Evolutionary conservation across 1,284 basidiomycete genomes (phyloP).

Genomic region (Ganoderma lingzhi): DNA sequence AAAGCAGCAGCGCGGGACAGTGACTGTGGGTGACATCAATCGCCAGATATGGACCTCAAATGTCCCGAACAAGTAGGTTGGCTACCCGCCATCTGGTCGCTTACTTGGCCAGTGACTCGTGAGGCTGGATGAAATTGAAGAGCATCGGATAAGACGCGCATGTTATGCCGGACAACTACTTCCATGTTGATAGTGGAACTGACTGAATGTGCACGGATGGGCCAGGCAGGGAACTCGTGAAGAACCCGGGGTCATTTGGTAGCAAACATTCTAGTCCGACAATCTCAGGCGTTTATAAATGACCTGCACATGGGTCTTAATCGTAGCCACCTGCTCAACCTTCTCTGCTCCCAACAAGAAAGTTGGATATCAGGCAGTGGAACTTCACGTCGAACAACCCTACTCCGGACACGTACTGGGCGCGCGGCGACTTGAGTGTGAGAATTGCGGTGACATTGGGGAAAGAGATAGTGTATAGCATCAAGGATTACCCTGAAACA

Average conservation of each 20-base stretch:
- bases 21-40: neutral
- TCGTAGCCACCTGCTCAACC: conserved; percentile 51
- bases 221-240: neutral
- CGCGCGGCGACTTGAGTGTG: conserved; percentile 52
- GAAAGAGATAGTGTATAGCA: conserved; percentile 21
- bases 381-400: conserved; percentile 56
- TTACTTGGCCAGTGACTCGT: neutral
- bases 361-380: conserved; percentile 54
- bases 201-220: neutral
- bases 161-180: too few relatives aligned
- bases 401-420: conserved; percentile 62
- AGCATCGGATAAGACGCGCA: neutral
- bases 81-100: neutral
- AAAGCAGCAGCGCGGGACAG: neutral
- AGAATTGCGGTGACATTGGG: conserved; percentile 10
- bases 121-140: neutral
- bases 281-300: neutral
- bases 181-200: neutral
- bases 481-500: conserved; percentile 68
- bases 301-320: neutral
- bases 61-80: conserved; percentile 1
- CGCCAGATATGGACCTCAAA: neutral
- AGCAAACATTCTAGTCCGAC: neutral
- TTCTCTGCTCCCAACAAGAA: conserved; percentile 71
- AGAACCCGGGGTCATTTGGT: neutral